Percentiles rank a stretch among this genome's conserved stretches.
Conservation (phyloP, 352 stramenopile genomes). For the Pythium volutum region DNA sequence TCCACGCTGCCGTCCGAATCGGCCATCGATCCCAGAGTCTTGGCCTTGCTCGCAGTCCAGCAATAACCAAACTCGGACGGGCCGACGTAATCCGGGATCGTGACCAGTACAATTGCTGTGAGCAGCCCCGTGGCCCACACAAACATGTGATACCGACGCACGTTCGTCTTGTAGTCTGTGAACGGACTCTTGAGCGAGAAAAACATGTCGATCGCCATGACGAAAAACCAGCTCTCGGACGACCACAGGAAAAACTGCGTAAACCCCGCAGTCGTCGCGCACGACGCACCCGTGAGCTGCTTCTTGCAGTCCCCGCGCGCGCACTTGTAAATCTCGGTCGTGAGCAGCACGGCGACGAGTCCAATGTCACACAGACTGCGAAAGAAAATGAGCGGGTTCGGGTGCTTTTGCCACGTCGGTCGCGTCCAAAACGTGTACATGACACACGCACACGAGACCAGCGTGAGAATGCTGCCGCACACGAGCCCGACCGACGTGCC, state of each 20-base stretch:
- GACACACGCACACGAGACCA: constrained; percentile 66
- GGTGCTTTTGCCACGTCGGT: constrained; percentile 80
- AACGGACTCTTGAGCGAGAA: constrained; percentile 84
- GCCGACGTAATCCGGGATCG: constrained; percentile 64
- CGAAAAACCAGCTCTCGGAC: constrained; percentile 87
- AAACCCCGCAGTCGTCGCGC: constrained; percentile 61
- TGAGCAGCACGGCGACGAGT: constrained; percentile 70
- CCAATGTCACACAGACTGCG: constrained; percentile 80
- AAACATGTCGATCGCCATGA: constrained; percentile 88
- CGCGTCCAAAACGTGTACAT: constrained; percentile 79
- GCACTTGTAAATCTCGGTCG: constrained; percentile 84
- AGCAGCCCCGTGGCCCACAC: constrained; percentile 77
- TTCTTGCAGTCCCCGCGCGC: constrained; percentile 29
- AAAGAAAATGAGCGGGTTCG: constrained; percentile 88
- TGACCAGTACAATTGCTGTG: constrained; percentile 67
- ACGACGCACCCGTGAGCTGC: constrained; percentile 42
- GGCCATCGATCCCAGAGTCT: constrained; percentile 7
- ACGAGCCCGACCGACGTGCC: constrained; percentile 67
- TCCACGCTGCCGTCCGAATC: not conserved
- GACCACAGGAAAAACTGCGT: constrained; percentile 88
- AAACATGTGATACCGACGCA: constrained; percentile 80
- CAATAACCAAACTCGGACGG: constrained; percentile 84
- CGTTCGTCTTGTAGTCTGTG: constrained; percentile 85
- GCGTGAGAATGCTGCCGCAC: constrained; percentile 71
- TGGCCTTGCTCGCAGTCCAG: constrained; percentile 75